phyloP scores from a whole-genome alignment of 1,139 yeast species.

The Hanseniaspora sp. region DNA sequence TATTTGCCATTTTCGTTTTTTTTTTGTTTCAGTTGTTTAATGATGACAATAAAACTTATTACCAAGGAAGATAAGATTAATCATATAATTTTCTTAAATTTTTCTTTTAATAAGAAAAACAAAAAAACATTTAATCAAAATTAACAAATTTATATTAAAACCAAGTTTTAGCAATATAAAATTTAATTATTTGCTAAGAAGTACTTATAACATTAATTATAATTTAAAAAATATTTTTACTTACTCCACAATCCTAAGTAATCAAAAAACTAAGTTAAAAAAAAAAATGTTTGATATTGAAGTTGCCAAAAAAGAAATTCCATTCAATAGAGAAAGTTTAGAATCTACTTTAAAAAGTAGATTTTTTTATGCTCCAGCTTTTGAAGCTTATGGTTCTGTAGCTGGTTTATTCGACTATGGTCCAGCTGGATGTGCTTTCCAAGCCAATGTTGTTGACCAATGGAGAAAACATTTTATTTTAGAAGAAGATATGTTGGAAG shows the following conservation, averaged over 20 bases:
- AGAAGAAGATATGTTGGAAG: conserved; percentile 98
- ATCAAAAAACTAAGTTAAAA: conserved; percentile 26
- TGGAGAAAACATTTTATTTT: conserved; percentile 97
- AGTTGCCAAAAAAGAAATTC: conserved; percentile 37
- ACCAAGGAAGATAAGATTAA: not conserved
- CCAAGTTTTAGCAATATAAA: conserved; percentile 4
- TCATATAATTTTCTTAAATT: not conserved
- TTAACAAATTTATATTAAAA: not conserved
- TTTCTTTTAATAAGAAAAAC: not conserved
- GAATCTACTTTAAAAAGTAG: conserved; percentile 90
- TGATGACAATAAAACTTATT: no score
- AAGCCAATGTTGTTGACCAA: conserved; percentile 82
- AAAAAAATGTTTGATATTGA: conserved; percentile 26
- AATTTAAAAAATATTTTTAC: not conserved
- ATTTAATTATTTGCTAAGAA: not conserved
- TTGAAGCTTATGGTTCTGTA: conserved; percentile 96
- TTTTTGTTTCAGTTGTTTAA: no score
- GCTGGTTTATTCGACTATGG: conserved; percentile 97
- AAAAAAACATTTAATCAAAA: not conserved
- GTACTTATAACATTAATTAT: not conserved
- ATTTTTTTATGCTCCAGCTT: conserved; percentile 94
- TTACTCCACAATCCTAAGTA: conserved; percentile 1
- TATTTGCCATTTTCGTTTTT: no score
- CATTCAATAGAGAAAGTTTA: conserved; percentile 69
- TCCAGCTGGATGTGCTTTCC: conserved; percentile 98